These are phyloP conservation scores for Asterophora parasitica DNA, from an alignment of 768 basidiomycete genomes.

Conservation along the genomic window DNA sequence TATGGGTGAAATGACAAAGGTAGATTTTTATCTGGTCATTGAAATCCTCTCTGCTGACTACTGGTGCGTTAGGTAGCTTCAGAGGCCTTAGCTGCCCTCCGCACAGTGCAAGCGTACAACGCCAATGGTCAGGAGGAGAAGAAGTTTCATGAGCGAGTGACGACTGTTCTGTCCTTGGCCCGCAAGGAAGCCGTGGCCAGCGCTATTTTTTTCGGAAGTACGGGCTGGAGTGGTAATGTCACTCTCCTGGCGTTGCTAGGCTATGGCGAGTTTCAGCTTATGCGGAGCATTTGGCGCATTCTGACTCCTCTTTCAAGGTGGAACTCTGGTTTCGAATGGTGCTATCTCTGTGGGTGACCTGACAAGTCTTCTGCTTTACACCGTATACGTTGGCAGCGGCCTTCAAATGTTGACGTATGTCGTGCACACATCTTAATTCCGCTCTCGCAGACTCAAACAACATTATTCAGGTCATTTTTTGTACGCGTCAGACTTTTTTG, in stretches of 20 bases:
- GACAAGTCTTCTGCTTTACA: constrained; percentile 86
- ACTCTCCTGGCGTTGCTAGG: constrained; percentile 85
- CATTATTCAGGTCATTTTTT: constrained; percentile 41
- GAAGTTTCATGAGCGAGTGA: constrained; percentile 68
- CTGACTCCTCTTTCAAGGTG: constrained; percentile 47
- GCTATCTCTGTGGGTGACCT: constrained; percentile 90
- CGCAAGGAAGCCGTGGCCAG: constrained; percentile 86
- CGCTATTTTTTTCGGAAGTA: constrained; percentile 90
- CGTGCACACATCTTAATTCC: not conserved
- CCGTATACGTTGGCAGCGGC: constrained; percentile 81
- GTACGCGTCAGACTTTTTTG: constrained; percentile 35
- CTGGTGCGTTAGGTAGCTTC: constrained; percentile 59
- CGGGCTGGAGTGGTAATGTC: constrained; percentile 90
- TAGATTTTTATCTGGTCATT: constrained; percentile 25
- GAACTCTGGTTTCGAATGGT: constrained; percentile 83
- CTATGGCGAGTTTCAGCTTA: constrained; percentile 56
- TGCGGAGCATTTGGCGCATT: not conserved
- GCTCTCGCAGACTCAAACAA: constrained; percentile 1
- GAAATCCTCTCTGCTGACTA: too few species aligned
- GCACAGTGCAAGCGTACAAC: constrained; percentile 91
- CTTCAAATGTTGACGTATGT: constrained; percentile 75
- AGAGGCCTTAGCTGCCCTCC: constrained; percentile 81
- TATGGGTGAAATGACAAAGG: constrained; percentile 90
- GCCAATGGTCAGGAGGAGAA: constrained; percentile 70
- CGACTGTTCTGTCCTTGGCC: constrained; percentile 65